Evolutionary conservation across 768 basidiomycete genomes (phyloP), one percentile per base, ranked within the genome.

Genomic region (Agaricus subrufescens): DNA sequence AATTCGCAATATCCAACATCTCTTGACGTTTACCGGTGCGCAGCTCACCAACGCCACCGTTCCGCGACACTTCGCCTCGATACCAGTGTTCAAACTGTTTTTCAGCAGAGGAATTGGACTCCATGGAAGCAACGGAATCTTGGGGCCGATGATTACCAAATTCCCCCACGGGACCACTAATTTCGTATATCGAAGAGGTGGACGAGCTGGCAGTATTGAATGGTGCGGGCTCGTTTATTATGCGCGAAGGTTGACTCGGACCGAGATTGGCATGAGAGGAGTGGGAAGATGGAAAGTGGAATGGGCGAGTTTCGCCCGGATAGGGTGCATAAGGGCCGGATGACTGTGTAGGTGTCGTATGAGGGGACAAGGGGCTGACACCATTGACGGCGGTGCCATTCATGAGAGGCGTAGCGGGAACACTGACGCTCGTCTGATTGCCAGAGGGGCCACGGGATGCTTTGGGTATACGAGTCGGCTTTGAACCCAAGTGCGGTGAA

Each of bases 61-160:
- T 94, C 47, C 91, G 79, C 11, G 90, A 85, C 4, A 90, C 81
- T 61, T 94, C 91, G 1, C 91, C 91, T 48, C 91, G 85, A 65
- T 94, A 94, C 91, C 91, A 93, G 63, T 94, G 91, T 63, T 93
- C 89, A 58, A 86, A 93, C 0, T 90, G 90, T 12, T 81, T 80
- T 65, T 93, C 91, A 58, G 90, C 89, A 4, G 14, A 23, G 5
- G 48, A 39, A n/a, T 50, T 34, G 14, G 89, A 91, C 25, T 92
- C 89, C 26, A 72, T 78, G 4, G 89, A 89, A 38, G 71, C 65
- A 44, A 75, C 75, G 27, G 42, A 31, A 14, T 15, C 25, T 75
- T 72, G 8, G 66, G 58, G 43, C 63, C 3, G 56, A 49, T 47
- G 44, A 61, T 47, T 29, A 14, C 55, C 55, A 31, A 50, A 44